phyloP scores from a whole-genome alignment of 768 basidiomycete genomes.

The Holtermannia corniformis region DNA sequence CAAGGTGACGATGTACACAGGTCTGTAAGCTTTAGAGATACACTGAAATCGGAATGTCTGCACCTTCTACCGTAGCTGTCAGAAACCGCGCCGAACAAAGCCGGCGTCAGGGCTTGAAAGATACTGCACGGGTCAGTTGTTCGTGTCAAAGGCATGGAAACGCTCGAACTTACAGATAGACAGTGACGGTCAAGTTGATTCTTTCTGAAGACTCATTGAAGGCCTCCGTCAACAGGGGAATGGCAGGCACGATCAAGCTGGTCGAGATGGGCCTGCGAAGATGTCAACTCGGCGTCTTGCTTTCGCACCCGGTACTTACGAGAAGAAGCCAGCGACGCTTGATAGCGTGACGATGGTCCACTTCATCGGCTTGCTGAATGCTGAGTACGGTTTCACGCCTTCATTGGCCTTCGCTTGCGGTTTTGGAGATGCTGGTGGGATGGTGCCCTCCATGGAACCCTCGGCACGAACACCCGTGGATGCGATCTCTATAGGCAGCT shows the following conservation, averaged over 20 bases:
- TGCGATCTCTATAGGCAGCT: too few species aligned
- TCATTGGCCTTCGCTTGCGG: too few species aligned
- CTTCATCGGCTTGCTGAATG: conserved; percentile 12
- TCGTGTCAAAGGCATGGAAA: too few species aligned
- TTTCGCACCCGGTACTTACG: conserved; percentile 7
- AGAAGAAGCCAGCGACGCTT: conserved; percentile 32
- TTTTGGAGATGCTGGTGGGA: too few species aligned
- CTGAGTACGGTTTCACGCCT: conserved; percentile 15
- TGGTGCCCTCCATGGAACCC: too few species aligned
- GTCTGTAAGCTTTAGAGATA: conserved; percentile 14
- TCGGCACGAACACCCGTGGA: too few species aligned
- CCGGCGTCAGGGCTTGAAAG: conserved; percentile 44
- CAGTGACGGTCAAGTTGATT: conserved; percentile 70
- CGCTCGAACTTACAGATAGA: conserved; percentile 54
- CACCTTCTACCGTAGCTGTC: conserved; percentile 32
- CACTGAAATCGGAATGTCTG: background rate
- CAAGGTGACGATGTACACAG: conserved; percentile 50
- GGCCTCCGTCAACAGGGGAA: conserved; percentile 55
- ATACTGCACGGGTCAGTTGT: conserved; percentile 7
- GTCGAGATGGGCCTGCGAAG: conserved; percentile 54
- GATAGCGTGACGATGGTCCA: too few species aligned
- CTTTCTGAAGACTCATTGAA: conserved; percentile 60
- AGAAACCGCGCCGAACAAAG: conserved; percentile 60
- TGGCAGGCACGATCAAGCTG: conserved; percentile 70
- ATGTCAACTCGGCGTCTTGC: too few species aligned